phyloP scores from a whole-genome alignment of 495 filamentous ascomycete species.

The Echria macrotheca region DNA sequence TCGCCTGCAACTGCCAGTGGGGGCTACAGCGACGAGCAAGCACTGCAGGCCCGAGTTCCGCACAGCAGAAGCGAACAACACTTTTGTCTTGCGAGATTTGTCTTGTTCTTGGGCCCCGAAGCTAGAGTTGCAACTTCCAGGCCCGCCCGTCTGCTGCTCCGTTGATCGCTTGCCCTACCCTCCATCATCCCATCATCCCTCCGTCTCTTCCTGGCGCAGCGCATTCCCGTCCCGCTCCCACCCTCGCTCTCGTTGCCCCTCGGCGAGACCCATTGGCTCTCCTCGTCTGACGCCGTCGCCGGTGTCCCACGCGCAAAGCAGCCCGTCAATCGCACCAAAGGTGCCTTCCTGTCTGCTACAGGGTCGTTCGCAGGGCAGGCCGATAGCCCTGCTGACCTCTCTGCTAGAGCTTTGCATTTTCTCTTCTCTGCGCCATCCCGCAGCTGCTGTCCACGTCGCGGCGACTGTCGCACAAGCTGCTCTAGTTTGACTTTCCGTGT shows the following conservation, averaged over 20 bases:
- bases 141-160: too few species aligned
- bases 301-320: not conserved
- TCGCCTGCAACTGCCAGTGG: conserved; percentile 16
- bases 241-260: not conserved
- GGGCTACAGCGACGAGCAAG: conserved; percentile 13
- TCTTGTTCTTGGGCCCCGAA: not conserved
- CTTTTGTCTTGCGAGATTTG: not conserved
- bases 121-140: too few species aligned
- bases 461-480: not conserved
- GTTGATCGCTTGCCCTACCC: not conserved
- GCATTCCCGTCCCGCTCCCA: conserved; percentile 5
- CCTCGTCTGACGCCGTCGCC: not conserved
- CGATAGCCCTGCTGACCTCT: not conserved
- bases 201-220: not conserved
- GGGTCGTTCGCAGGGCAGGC: not conserved
- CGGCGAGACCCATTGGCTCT: conserved; percentile 5
- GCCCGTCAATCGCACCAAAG: conserved; percentile 7
- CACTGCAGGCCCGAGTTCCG: conserved; percentile 15
- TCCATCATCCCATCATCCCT: not conserved
- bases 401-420: conserved; percentile 1
- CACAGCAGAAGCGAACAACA: too few species aligned
- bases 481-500: not conserved
- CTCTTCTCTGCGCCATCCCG: not conserved
- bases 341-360: not conserved
- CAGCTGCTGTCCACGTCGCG: not conserved